Evolutionary conservation across 2,329 filamentous ascomycete species (phyloP).

Genomic region (Fusarium cyanostomum): DNA sequence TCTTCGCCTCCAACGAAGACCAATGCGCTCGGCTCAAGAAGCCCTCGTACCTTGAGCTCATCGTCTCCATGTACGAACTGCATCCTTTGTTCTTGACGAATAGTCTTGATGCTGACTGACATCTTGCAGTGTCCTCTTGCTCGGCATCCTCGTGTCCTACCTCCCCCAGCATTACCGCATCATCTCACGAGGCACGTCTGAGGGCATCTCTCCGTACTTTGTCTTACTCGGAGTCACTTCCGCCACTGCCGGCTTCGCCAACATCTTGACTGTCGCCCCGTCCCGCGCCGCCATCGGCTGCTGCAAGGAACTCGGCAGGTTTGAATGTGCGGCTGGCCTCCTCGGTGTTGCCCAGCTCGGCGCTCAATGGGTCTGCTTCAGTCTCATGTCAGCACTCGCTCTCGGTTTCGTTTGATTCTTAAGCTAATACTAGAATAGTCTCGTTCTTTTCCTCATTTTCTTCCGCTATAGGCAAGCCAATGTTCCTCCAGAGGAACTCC

Average conservation of each 20-base stretch:
- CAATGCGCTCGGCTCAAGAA: slow-evolving; percentile 62
- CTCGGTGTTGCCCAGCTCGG: slow-evolving; percentile 92
- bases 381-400: slow-evolving; percentile 75
- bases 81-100: background rate
- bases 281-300: slow-evolving; percentile 86
- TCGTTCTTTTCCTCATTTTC: slow-evolving; percentile 94
- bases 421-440: slow-evolving; percentile 58
- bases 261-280: slow-evolving; percentile 87
- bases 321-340: slow-evolving; percentile 86
- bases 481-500: slow-evolving; percentile 59
- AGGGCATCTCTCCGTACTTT: slow-evolving; percentile 95
- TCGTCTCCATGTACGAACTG: slow-evolving; percentile 63
- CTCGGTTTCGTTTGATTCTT: slow-evolving; percentile 30
- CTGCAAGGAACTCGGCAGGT: slow-evolving; percentile 81
- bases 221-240: slow-evolving; percentile 93
- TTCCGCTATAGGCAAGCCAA: slow-evolving; percentile 74
- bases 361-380: slow-evolving; percentile 91
- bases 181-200: slow-evolving; percentile 83
- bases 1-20: slow-evolving; percentile 37
- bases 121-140: slow-evolving; percentile 71
- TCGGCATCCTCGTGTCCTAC: slow-evolving; percentile 92
- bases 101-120: slow-evolving; percentile 6
- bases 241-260: slow-evolving; percentile 87
- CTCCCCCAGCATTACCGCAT: slow-evolving; percentile 95
- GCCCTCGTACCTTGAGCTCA: slow-evolving; percentile 64